Conservation (phyloP, 768 basidiomycete genomes). For the Leucosporidium scottii region DNA sequence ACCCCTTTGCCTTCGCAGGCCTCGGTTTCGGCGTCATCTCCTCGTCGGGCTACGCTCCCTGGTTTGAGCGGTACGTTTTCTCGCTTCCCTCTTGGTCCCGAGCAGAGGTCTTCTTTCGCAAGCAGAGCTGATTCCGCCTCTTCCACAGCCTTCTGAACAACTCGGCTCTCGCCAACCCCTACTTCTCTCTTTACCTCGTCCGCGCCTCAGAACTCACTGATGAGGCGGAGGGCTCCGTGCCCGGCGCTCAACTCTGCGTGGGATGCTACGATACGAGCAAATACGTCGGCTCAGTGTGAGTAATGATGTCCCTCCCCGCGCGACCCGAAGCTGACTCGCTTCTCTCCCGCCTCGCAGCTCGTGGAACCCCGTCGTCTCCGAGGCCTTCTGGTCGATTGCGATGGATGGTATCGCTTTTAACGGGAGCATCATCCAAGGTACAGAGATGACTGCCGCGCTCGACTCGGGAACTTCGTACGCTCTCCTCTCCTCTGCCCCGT, state of each 20-base stretch:
- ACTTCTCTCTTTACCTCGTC: constrained; percentile 27
- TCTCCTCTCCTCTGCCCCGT: neutral
- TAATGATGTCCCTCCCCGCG: too few species aligned
- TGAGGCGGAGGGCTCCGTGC: constrained; percentile 19
- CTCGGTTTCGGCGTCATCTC: too few species aligned
- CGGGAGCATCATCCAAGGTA: constrained; percentile 16
- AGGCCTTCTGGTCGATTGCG: constrained; percentile 20
- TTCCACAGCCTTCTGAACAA: constrained; percentile 32
- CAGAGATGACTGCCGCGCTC: constrained; percentile 30
- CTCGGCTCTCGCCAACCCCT: constrained; percentile 21
- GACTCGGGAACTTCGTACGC: constrained; percentile 36
- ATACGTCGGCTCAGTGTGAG: constrained; percentile 25
- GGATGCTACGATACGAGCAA: constrained; percentile 30
- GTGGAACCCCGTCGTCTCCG: constrained; percentile 16
- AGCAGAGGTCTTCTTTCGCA: too few species aligned
- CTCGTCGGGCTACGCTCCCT: too few species aligned
- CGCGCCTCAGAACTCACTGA: constrained; percentile 28
- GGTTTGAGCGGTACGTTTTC: too few species aligned
- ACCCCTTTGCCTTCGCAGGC: too few species aligned
- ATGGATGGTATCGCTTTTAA: constrained; percentile 23
- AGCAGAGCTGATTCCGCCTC: constrained; percentile 10
- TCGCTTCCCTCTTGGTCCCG: too few species aligned
- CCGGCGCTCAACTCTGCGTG: constrained; percentile 27
- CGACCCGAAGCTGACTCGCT: too few species aligned
- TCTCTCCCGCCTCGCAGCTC: too few species aligned